Base-by-base conservation (phyloP, 2,329 filamentous ascomycete species). In the Curvularia verruculosa region DNA sequence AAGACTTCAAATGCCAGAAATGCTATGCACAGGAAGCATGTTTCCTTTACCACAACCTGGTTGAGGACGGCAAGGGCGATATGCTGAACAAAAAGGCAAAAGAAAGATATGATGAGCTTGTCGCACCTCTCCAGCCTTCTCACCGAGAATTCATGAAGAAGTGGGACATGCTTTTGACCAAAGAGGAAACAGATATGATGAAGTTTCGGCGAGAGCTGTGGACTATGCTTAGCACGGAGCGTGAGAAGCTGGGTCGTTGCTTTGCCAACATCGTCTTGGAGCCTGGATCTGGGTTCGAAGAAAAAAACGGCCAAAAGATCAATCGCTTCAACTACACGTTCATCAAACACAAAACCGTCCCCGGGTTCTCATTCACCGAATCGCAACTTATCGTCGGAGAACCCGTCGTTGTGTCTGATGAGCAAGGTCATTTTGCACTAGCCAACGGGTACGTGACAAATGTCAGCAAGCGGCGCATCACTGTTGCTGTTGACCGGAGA, bases 371-470 rank as follows among this genome's bases (percentile, higher is more conserved):
- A 0, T 99, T 99, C 70, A 80, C 91, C 1, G 94, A 98, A 68
- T 98, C 93, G 1, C 92, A 98, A 68, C 85, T 99, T 28, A 86
- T 83, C 1, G 83, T 91, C 24, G 94, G 94, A 40, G 95, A 99
- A 70, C 94, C 95, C 0, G 88, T 98, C 48, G 95, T 99, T n/a
- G 85, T 99, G 3, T 98, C 95, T 0, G 95, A 97, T 67, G 95
- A 99, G 75, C 84, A 91, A 59, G 95, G 95, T 0, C 95, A 99
- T 74, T 99, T 96, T 79, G 94, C 94, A 0, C 84, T 99, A 37
- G 93, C 94, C 0, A 92, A 96, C 64, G 95, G 95, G 2, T 99
- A 91, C 68, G 90, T 97, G 8, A 90, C 89, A 0, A 85, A 90
- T 36, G 87, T 96, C 28, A 86, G 85, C 56, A 90, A 88, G 70